phyloP scores from a whole-genome alignment of 768 basidiomycete genomes.

The Hypsizygus marmoreus region DNA sequence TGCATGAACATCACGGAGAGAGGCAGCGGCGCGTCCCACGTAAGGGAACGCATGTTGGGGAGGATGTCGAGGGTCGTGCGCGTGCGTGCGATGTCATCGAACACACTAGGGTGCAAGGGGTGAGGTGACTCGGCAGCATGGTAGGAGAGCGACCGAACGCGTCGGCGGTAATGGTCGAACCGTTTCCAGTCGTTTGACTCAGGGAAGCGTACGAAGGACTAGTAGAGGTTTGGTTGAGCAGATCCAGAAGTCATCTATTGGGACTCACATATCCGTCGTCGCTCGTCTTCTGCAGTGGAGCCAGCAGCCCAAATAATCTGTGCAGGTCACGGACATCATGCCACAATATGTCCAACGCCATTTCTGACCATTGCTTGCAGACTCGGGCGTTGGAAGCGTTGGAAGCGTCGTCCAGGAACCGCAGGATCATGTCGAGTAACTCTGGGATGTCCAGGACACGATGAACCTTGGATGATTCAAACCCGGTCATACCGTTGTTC shows the following conservation, averaged over 20 bases:
- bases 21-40: conserved; percentile 41
- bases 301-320: conserved; percentile 49
- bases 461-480: conserved; percentile 18
- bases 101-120: conserved; percentile 35
- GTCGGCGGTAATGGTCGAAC: conserved; percentile 54
- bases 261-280: conserved; percentile 27
- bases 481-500: too few species aligned
- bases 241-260: neutral
- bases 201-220: conserved; percentile 45
- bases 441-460: conserved; percentile 59
- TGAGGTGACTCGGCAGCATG: conserved; percentile 17
- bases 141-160: conserved; percentile 42
- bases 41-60: conserved; percentile 53
- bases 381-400: conserved; percentile 52
- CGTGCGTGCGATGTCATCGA: conserved; percentile 60
- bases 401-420: conserved; percentile 39
- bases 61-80: conserved; percentile 54
- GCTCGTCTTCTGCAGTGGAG: conserved; percentile 35
- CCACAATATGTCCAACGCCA: conserved; percentile 63
- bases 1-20: conserved; percentile 60
- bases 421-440: conserved; percentile 58
- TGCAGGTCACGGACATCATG: conserved; percentile 47
- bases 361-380: conserved; percentile 60
- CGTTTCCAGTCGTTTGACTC: conserved; percentile 54
- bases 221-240: conserved; percentile 3